A percentile compares a stretch with the other conserved stretches of the same genome.
Conservation (phyloP, 208 protist genomes). For the Crithidia acanthocephali region DNA sequence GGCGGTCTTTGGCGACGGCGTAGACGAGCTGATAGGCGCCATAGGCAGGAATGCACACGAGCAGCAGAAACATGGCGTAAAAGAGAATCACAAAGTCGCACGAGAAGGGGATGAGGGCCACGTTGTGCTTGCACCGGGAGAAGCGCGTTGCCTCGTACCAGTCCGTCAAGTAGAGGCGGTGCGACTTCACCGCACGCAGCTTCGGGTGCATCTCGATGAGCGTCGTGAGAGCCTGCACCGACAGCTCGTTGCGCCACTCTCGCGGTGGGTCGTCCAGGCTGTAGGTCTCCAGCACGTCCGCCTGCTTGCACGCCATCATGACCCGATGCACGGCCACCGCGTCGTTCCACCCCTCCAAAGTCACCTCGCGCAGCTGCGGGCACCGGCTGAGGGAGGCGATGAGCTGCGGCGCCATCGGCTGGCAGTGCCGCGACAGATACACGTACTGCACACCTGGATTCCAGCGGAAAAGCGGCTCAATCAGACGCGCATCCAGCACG, state of each 20-base stretch:
- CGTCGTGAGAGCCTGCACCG: conserved; percentile 85
- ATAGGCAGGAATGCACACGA: conserved; percentile 63
- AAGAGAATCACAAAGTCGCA: conserved; percentile 81
- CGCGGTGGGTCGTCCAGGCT: conserved; percentile 73
- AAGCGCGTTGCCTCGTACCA: conserved; percentile 88
- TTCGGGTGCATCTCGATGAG: conserved; percentile 93
- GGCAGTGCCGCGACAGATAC: conserved; percentile 86
- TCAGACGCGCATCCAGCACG: conserved; percentile 73
- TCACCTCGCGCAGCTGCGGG: conserved; percentile 64
- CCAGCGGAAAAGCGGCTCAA: conserved; percentile 86
- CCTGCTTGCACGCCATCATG: conserved; percentile 86
- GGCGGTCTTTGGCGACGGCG: conserved; percentile 23
- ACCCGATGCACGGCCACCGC: conserved; percentile 85
- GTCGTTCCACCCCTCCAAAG: conserved; percentile 88
- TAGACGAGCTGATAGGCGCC: conserved; percentile 44
- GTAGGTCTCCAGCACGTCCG: conserved; percentile 84
- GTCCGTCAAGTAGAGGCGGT: conserved; percentile 72
- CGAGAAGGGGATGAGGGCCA: conserved; percentile 79
- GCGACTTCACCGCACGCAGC: conserved; percentile 74
- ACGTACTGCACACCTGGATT: conserved; percentile 89
- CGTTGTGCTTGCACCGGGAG: conserved; percentile 89
- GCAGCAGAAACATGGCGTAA: conserved; percentile 64
- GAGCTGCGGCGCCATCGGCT: conserved; percentile 79
- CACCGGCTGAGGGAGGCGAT: conserved; percentile 65
- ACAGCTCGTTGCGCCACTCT: conserved; percentile 86